Conservation (phyloP, 495 filamentous ascomycete species). For the Penicilliopsis zonata region DNA sequence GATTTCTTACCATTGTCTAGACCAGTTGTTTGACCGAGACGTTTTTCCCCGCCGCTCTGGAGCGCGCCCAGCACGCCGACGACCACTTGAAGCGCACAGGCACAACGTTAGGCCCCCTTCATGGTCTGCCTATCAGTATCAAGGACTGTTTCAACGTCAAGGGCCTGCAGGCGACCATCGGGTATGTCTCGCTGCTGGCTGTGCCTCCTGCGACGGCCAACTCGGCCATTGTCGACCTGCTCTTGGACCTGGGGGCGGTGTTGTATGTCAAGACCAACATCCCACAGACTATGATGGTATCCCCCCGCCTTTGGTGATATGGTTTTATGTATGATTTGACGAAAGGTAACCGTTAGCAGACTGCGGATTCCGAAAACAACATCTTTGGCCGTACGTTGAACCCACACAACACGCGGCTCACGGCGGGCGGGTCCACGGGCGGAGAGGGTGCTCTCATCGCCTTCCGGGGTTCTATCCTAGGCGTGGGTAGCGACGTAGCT, state of each 20-base stretch:
- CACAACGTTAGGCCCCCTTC: constrained; percentile 44
- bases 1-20: constrained; percentile 7
- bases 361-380: constrained; percentile 37
- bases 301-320: too few species aligned
- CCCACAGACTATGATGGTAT: constrained; percentile 34
- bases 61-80: constrained; percentile 33
- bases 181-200: constrained; percentile 36
- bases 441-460: constrained; percentile 59
- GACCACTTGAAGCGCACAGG: constrained; percentile 34
- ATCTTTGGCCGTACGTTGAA: constrained; percentile 54
- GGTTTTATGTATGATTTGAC: too few species aligned
- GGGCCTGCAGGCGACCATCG: constrained; percentile 22
- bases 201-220: constrained; percentile 27
- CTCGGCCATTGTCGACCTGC: constrained; percentile 23
- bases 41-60: constrained; percentile 23
- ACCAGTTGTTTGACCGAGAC: constrained; percentile 32
- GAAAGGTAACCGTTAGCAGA: too few species aligned
- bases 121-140: constrained; percentile 42
- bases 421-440: constrained; percentile 50
- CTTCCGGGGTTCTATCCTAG: constrained; percentile 48
- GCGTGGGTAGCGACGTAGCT: constrained; percentile 56
- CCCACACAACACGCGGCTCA: constrained; percentile 43
- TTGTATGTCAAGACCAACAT: constrained; percentile 51
- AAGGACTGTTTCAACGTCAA: constrained; percentile 43
- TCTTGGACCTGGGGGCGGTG: constrained; percentile 28